phyloP scores from a whole-genome alignment of 164 flowering plant species.

The Vitis vinifera region ASM3070453v1 NC_081819.1:19950501-19951000 shows the following conservation, averaged over 20 bases:
- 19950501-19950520: slow-evolving; percentile 16
- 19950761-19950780: slow-evolving; percentile 27
- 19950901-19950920: slow-evolving; percentile 20
- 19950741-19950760: slow-evolving; percentile 73
- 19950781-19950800: not conserved
- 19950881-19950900: not conserved
- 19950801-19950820: slow-evolving; percentile 51
- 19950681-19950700: slow-evolving; percentile 86
- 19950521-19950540: slow-evolving; percentile 28
- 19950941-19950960: slow-evolving; percentile 26
- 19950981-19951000: not conserved
- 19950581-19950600: slow-evolving; percentile 65
- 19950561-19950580: slow-evolving; percentile 45
- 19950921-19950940: slow-evolving; percentile 36
- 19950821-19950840: slow-evolving; percentile 28
- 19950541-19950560: slow-evolving; percentile 38
- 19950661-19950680: slow-evolving; percentile 86
- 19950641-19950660: slow-evolving; percentile 78
- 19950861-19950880: slow-evolving; percentile 2
- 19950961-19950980: slow-evolving; percentile 8
- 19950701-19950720: slow-evolving; percentile 87
- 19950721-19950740: slow-evolving; percentile 41
- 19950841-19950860: not conserved
- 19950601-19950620: slow-evolving; percentile 80
- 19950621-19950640: slow-evolving; percentile 88